Evolutionary conservation across 2,329 filamentous ascomycete genomes (phyloP), one percentile per base, ranked within the genome.

Genomic region (Ophiosphaerella korrae): DNA sequence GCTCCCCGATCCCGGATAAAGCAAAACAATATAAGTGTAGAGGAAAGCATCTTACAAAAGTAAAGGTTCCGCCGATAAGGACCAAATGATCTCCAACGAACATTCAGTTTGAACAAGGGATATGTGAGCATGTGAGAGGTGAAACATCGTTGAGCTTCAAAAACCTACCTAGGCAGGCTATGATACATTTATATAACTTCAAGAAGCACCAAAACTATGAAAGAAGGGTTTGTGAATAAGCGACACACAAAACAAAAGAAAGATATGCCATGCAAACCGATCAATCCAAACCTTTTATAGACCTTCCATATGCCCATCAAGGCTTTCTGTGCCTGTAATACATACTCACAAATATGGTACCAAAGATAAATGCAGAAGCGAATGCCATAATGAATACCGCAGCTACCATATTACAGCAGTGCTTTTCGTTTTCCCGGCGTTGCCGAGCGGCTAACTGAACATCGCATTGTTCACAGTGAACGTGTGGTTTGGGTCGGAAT

Each of bases 391-490:
- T 64, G 35, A 68, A 64, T 0, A 60, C 62, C 14, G 36, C 48
- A 5, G 62, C 62, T 1, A 66, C 63, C 62, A 68, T 63, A 4
- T 39, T 50, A 42, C 64, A 68, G 42, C 64, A 69, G 39, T 62
- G 56, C 26, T 46, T 51, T 29, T 67, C 49, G 7, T 55, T 52
- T 7, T 58, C 62, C 13, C 60, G 52, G 23, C 42, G 55, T 39
- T 63, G 54, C 16, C 58, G 52, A 6, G 59, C 56, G n/a, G 54
- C 58, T 2, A 51, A 16, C 32, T 64, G 60, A 14, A 55, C 44
- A 40, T 70, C 67, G 55, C 67, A 70, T 38, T 57, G 48, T 33
- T 67, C 61, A 53, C 66, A 70, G 46, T 68, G 66, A 5, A 52
- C 50, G 43, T 67, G 57, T 3, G 63, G 47, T 12, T 58, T 59